Evolutionary conservation across 805 yeast genomes (phyloP).

Genomic region (Candida koratica): DNA sequence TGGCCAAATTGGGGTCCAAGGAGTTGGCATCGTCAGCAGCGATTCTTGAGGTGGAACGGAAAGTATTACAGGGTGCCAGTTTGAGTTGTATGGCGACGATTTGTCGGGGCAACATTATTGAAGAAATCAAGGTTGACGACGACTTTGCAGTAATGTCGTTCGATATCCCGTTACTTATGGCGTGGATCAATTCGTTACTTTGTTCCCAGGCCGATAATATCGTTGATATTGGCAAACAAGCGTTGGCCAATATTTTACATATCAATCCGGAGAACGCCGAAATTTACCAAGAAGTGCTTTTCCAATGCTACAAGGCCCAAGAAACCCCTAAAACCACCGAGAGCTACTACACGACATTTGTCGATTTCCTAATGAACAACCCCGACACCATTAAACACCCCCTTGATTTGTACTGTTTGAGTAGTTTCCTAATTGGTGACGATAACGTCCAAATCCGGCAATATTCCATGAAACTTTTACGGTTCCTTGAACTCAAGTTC

Average conservation of each 20-base stretch:
- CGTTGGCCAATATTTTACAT: conserved; percentile 62
- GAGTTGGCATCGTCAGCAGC: conserved; percentile 57
- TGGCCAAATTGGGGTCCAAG: conserved; percentile 38
- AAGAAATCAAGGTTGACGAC: conserved; percentile 32
- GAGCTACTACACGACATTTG: conserved; percentile 67
- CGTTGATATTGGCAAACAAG: conserved; percentile 61
- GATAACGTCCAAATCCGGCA: conserved; percentile 63
- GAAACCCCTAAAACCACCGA: conserved; percentile 50
- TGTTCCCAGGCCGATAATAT: conserved; percentile 54
- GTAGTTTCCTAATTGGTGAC: conserved; percentile 75
- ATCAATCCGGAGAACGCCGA: conserved; percentile 55
- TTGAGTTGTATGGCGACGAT: conserved; percentile 81
- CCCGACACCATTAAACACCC: conserved; percentile 48
- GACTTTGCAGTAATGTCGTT: conserved; percentile 50
- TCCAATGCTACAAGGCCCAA: conserved; percentile 65
- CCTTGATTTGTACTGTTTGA: conserved; percentile 68
- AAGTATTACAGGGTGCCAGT: conserved; percentile 64
- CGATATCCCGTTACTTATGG: conserved; percentile 61
- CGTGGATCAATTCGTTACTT: conserved; percentile 79
- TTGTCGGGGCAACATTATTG: conserved; percentile 68
- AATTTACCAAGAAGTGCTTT: conserved; percentile 54
- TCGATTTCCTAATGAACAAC: conserved; percentile 55
- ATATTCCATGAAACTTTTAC: conserved; percentile 68
- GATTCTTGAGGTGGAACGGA: conserved; percentile 74
- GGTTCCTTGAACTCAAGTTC: conserved; percentile 52